Evolutionary conservation across 164 flowering plant species (phyloP).

Genomic region (Akebia trifoliata): DNA sequence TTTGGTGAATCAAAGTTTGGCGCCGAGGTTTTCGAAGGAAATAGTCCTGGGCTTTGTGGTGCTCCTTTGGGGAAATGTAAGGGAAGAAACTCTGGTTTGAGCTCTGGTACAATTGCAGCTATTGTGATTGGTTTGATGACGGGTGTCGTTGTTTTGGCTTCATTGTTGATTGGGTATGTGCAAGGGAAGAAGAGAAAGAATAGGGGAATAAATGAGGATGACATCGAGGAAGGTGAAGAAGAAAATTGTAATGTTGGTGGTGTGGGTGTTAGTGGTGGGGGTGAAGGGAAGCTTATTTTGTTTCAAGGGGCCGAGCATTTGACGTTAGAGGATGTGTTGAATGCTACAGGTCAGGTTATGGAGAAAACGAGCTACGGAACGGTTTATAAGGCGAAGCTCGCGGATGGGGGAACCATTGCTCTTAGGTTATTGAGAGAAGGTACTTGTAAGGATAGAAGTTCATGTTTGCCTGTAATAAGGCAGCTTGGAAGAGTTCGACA

Average conservation of each 20-base stretch:
- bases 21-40: conserved; percentile 67
- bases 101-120: conserved; percentile 86
- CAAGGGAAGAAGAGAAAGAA: conserved; percentile 77
- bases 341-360: conserved; percentile 97
- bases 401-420: conserved; percentile 88
- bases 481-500: conserved; percentile 82
- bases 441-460: conserved; percentile 73
- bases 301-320: conserved; percentile 97
- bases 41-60: conserved; percentile 67
- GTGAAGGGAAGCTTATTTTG: conserved; percentile 75
- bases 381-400: conserved; percentile 89
- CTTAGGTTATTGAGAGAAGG: conserved; percentile 93
- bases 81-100: conserved; percentile 49
- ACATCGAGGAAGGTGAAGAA: conserved; percentile 55
- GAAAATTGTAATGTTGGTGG: conserved; percentile 35
- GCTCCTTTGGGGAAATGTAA: conserved; percentile 54
- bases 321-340: conserved; percentile 88
- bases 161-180: conserved; percentile 72
- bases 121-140: conserved; percentile 88
- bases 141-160: conserved; percentile 72
- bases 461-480: conserved; percentile 73
- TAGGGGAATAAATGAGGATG: conserved; percentile 49
- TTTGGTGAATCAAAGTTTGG: conserved; percentile 53
- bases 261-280: conserved; percentile 28
- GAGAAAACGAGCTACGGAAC: conserved; percentile 97